Percentiles rank a stretch among this genome's conserved stretches.
Conservation (phyloP, 768 basidiomycete species). For the Trametes elegans region DNA sequence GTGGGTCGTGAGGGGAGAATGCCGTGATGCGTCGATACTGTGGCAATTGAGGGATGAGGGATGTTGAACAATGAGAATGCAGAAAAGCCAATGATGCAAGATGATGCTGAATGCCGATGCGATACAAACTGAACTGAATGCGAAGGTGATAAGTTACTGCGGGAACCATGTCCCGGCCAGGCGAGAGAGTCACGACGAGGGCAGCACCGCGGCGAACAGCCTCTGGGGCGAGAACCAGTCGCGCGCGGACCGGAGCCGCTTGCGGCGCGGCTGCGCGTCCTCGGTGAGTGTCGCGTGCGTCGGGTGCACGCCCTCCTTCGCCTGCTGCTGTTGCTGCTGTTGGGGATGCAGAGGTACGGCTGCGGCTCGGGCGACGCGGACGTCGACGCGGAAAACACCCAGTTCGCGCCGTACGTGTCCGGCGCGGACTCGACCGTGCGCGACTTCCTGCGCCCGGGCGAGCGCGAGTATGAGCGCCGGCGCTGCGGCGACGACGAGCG, state of each 20-base stretch:
- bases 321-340: neutral
- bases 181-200: slow-evolving; percentile 24
- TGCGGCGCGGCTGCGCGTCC: slow-evolving; percentile 30
- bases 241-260: slow-evolving; percentile 32
- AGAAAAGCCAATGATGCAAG: slow-evolving; percentile 3
- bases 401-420: slow-evolving; percentile 18
- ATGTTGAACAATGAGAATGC: neutral
- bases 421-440: slow-evolving; percentile 16
- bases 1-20: neutral
- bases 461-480: slow-evolving; percentile 18
- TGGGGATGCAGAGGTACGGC: slow-evolving; percentile 25
- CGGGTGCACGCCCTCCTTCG: slow-evolving; percentile 17
- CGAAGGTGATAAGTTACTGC: slow-evolving; percentile 16
- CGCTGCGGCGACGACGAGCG: slow-evolving; percentile 25
- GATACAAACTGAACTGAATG: slow-evolving; percentile 2
- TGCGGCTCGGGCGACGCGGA: slow-evolving; percentile 21
- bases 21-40: too few species aligned
- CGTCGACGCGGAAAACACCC: slow-evolving; percentile 23
- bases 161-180: slow-evolving; percentile 6
- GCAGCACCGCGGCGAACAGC: slow-evolving; percentile 32
- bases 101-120: slow-evolving; percentile 6
- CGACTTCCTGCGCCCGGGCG: slow-evolving; percentile 19
- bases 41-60: too few species aligned
- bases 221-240: slow-evolving; percentile 36
- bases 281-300: slow-evolving; percentile 22